Evolutionary conservation across 768 basidiomycete species (phyloP), one percentile per base, ranked within the genome.

Genomic region (Auriculariales sp.): DNA sequence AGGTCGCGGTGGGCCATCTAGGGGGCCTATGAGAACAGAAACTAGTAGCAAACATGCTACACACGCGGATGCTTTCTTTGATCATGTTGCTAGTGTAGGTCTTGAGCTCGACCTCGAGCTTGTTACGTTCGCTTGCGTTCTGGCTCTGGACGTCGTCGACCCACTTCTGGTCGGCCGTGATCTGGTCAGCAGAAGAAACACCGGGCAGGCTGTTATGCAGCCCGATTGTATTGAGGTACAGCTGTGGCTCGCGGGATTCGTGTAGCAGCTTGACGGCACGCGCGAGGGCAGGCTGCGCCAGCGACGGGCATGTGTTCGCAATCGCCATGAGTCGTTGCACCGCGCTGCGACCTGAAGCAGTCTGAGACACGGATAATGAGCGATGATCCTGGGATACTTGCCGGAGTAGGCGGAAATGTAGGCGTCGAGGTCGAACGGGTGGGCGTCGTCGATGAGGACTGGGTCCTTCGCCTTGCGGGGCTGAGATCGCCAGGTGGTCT

Each of bases 11-110:
- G 81, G 0, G 78, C 86, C 88, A 94, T 89, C 89, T 92, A 61
- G n/a, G 19, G 42, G 49, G 55, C n/a, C 54, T 28, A 58, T 61
- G 47, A 60, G 56, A 57, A 58, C 28, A 27, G 25, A 7, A 27
- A 44, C 34, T 44, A 28, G 10, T 49, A 4, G 15, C 32, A 36
- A 19, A 14, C 27, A 30, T 28, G 28, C 1, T 14, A 69, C 74
- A 60, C 61, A 94, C 91, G 58, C 94, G 71, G 57, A 95, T 93
- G 72, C 88, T 92, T 73, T 98, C 94, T 66, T 95, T 98, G 71
- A 98, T 95, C 81, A 97, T 83, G 62, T 95, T 98, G 58, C 87
- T 92, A 55, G 81, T 74, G 60, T 97, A 97, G 10, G 84, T 88
- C 75, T 91, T 93, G 60, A 97, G 70, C 62, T 98, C 94, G 4